These are phyloP conservation scores for Albifimbria verrucaria DNA, from an alignment of 2,329 filamentous ascomycete genomes.

Conservation along the genomic window DNA sequence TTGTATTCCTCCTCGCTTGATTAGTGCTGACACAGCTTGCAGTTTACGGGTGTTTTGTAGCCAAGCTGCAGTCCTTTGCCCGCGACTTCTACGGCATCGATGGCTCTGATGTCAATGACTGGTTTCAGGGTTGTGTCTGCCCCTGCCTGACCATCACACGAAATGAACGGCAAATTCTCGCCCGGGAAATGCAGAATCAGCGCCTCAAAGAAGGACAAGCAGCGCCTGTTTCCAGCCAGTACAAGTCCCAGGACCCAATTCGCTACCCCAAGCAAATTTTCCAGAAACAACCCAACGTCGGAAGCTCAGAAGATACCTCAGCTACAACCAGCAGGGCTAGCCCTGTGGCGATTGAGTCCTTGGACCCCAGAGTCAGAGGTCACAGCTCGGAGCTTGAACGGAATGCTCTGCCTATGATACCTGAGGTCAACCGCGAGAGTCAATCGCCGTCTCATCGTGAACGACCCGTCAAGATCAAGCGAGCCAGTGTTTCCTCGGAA, in stretches of 20 bases:
- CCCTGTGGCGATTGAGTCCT: too few relatives aligned
- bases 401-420: constrained; percentile 12
- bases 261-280: not conserved
- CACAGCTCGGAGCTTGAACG: constrained; percentile 1
- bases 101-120: constrained; percentile 20
- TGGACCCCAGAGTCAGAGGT: not conserved
- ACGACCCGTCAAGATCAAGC: constrained; percentile 4
- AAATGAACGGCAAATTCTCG: constrained; percentile 28
- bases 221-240: constrained; percentile 10
- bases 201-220: constrained; percentile 7
- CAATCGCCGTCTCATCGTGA: constrained; percentile 1
- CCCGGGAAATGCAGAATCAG: constrained; percentile 20
- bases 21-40: not conserved
- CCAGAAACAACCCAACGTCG: not conserved
- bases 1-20: not conserved
- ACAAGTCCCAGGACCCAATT: constrained; percentile 20
- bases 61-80: constrained; percentile 24
- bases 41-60: constrained; percentile 28
- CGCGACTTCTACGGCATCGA: constrained; percentile 30
- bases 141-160: constrained; percentile 23
- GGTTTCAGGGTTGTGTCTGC: constrained; percentile 20
- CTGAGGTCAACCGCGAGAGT: constrained; percentile 12
- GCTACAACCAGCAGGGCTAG: too few relatives aligned
- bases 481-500: not conserved
- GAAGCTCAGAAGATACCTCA: too few relatives aligned